A percentile compares a stretch with the other conserved stretches of the same genome.
These are phyloP conservation scores for Noccaea caerulescens DNA, from an alignment of 345 rosid genomes.

Conservation along the genomic window DNA sequence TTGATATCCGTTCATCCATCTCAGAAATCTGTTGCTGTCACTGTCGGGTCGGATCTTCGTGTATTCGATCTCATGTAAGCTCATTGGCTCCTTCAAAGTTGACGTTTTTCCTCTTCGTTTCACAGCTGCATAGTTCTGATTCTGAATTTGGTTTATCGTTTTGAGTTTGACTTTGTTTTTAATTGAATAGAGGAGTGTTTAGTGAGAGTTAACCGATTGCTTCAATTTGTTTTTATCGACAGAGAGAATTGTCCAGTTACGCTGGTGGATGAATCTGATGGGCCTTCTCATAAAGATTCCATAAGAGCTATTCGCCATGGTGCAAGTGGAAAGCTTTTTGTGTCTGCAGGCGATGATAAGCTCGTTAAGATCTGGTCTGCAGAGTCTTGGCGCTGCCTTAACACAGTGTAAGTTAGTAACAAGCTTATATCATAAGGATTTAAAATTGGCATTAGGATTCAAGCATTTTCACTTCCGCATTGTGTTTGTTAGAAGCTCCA, in stretches of 20 bases:
- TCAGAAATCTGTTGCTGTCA: conserved; percentile 69
- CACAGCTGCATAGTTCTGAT: neutral
- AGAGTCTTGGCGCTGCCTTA: conserved; percentile 72
- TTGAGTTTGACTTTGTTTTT: neutral
- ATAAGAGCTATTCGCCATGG: conserved; percentile 80
- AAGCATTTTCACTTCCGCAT: neutral
- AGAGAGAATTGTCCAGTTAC: conserved; percentile 59
- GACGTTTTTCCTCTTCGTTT: neutral
- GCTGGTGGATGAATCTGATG: conserved; percentile 67
- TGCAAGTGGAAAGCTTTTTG: conserved; percentile 70
- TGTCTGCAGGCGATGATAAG: conserved; percentile 93
- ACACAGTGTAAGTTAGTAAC: conserved; percentile 60
- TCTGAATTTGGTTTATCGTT: neutral
- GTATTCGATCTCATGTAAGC: conserved; percentile 73
- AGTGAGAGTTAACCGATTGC: neutral
- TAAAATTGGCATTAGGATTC: neutral
- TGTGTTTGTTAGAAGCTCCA: too few relatives aligned
- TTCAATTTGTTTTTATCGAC: conserved; percentile 28
- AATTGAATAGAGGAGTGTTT: too few relatives aligned
- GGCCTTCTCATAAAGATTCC: conserved; percentile 65
- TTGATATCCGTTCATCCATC: conserved; percentile 68
- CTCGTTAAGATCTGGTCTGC: conserved; percentile 89
- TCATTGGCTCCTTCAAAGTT: neutral
- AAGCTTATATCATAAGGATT: neutral
- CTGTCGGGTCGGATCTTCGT: conserved; percentile 88